Evolutionary conservation across 306 rosid genomes (phyloP).

Genomic region (Acacia crassicarpa): DNA sequence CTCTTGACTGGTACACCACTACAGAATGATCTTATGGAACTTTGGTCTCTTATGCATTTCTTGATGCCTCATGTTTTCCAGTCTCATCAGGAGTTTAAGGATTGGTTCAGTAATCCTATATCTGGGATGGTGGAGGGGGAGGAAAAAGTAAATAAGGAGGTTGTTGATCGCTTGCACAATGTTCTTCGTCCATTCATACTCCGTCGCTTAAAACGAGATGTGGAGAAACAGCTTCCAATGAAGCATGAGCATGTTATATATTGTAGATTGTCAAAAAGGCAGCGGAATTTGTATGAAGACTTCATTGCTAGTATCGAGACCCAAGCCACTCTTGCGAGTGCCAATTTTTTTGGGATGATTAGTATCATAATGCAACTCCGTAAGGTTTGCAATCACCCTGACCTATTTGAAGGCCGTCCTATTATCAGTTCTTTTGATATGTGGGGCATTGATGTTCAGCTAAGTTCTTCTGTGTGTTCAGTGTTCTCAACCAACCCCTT

Average conservation of each 20-base stretch:
- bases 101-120: constrained; percentile 98
- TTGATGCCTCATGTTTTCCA: constrained; percentile 99
- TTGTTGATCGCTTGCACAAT: constrained; percentile 96
- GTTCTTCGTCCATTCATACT: constrained; percentile 97
- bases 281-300: constrained; percentile 93
- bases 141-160: constrained; percentile 95
- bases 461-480: constrained; percentile 84
- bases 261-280: constrained; percentile 95
- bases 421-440: constrained; percentile 95
- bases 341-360: constrained; percentile 98
- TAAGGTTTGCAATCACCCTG: constrained; percentile 98
- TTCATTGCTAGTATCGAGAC: constrained; percentile 96
- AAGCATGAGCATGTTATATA: constrained; percentile 89
- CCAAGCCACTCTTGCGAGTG: constrained; percentile 92
- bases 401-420: constrained; percentile 98
- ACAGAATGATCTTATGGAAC: constrained; percentile 99
- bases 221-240: constrained; percentile 97
- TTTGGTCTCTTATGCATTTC: constrained; percentile 99
- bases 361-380: constrained; percentile 97
- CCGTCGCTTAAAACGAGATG: constrained; percentile 92
- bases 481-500: constrained; percentile 58
- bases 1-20: constrained; percentile 94
- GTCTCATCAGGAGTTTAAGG: constrained; percentile 99
- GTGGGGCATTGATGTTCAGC: constrained; percentile 67
- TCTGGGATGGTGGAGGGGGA: constrained; percentile 99